Conservation (phyloP, 345 rosid species). For the Populus pruinosa region DNA sequence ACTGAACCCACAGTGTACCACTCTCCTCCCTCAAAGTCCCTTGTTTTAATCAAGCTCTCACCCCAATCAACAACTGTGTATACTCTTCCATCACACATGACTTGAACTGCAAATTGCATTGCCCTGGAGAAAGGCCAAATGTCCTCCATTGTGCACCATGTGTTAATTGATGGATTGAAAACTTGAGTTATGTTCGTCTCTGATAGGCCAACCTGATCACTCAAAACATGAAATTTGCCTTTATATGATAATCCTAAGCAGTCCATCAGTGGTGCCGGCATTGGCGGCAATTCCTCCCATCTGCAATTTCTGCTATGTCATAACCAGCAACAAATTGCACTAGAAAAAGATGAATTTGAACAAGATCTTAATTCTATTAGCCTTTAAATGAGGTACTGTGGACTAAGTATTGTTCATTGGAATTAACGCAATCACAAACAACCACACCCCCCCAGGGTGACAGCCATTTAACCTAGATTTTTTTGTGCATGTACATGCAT, state of each 20-base stretch:
- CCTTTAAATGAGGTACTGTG: too few species aligned
- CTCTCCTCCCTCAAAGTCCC: constrained; percentile 56
- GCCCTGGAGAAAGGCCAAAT: constrained; percentile 84
- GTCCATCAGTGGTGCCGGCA: constrained; percentile 66
- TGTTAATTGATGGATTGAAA: constrained; percentile 41
- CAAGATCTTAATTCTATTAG: too few species aligned
- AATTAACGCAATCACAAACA: too few species aligned
- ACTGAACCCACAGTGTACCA: constrained; percentile 73
- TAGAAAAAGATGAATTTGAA: neutral
- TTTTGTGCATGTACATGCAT: too few species aligned
- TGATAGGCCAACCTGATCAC: constrained; percentile 64
- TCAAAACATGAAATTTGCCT: constrained; percentile 64
- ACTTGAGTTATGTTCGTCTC: constrained; percentile 52
- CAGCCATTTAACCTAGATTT: too few species aligned
- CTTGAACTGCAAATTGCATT: constrained; percentile 78
- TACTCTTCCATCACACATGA: constrained; percentile 51
- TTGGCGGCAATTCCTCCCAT: constrained; percentile 72
- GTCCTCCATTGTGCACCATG: constrained; percentile 64
- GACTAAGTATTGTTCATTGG: too few species aligned
- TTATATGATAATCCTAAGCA: constrained; percentile 67
- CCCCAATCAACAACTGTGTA: constrained; percentile 81
- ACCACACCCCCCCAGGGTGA: too few species aligned
- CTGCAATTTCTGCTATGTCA: constrained; percentile 43
- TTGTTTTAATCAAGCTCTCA: constrained; percentile 76
- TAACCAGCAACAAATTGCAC: constrained; percentile 12